Percentiles rank a stretch among this genome's conserved stretches.
Conservation (phyloP, 495 filamentous ascomycete genomes). For the Penicillium samsonianum region DNA sequence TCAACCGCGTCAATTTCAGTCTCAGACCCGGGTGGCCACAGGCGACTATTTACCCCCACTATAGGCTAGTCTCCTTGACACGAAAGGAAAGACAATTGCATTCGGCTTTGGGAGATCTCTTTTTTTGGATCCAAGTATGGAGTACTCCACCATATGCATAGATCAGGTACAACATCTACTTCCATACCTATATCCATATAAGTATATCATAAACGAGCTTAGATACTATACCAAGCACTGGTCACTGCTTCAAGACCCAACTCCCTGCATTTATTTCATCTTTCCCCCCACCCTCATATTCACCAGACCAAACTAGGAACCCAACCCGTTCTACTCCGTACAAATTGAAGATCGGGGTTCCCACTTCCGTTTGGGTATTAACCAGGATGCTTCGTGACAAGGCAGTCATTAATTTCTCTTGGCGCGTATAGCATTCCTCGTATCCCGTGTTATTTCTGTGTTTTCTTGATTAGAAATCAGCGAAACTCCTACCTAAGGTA, state of each 20-base stretch:
- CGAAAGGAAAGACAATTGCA: slow-evolving; percentile 9
- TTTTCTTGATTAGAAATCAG: neutral
- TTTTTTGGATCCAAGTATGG: neutral
- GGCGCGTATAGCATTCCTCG: neutral
- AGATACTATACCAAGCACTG: neutral
- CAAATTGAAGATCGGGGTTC: neutral
- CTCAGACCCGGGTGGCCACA: neutral
- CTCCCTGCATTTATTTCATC: neutral
- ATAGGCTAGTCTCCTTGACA: neutral
- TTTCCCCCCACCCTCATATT: neutral
- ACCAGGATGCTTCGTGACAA: neutral
- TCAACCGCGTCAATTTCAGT: neutral
- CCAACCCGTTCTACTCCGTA: neutral
- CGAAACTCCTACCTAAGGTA: neutral
- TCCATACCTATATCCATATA: neutral
- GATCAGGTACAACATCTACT: neutral
- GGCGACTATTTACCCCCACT: slow-evolving; percentile 6
- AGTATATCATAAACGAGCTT: neutral
- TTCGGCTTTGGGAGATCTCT: neutral
- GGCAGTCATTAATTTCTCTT: neutral
- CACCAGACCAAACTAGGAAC: neutral
- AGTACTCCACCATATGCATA: slow-evolving; percentile 6
- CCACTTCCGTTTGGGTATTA: neutral
- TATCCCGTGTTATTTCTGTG: neutral
- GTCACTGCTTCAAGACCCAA: neutral